phyloP scores from a whole-genome alignment of 2,329 filamentous ascomycete species.

The Trichophyton verrucosum region DNA sequence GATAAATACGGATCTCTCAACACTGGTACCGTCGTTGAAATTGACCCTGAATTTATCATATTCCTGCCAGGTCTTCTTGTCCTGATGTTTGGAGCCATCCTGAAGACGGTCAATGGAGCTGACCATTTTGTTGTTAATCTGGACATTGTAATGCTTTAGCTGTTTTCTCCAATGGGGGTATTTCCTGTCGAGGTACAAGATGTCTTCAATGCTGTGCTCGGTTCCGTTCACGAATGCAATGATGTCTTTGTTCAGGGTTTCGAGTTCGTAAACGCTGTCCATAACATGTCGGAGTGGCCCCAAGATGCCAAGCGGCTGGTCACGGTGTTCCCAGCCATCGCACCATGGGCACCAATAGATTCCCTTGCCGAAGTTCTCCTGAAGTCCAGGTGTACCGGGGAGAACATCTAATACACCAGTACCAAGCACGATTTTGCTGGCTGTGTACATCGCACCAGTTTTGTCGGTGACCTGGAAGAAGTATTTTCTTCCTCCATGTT shows the following conservation, averaged over 20 bases:
- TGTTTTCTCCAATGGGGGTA: conserved; percentile 40
- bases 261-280: conserved; percentile 39
- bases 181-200: conserved; percentile 28
- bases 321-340: conserved; percentile 49
- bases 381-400: conserved; percentile 43
- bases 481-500: conserved; percentile 26
- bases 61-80: conserved; percentile 29
- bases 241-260: conserved; percentile 44
- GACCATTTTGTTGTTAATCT: conserved; percentile 46
- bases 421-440: conserved; percentile 45
- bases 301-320: conserved; percentile 46
- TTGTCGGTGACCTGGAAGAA: conserved; percentile 36
- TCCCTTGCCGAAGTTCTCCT: conserved; percentile 46
- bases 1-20: conserved; percentile 42
- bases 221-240: conserved; percentile 50
- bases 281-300: conserved; percentile 35
- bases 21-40: conserved; percentile 36
- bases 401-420: conserved; percentile 47
- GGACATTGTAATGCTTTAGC: conserved; percentile 40
- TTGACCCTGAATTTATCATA: conserved; percentile 45
- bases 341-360: conserved; percentile 56
- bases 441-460: conserved; percentile 28
- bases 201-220: conserved; percentile 34
- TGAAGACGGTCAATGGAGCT: conserved; percentile 36
- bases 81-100: conserved; percentile 20